A percentile compares a stretch with the other conserved stretches of the same genome.
phyloP scores from a whole-genome alignment of 1,139 yeast species.

The Torulaspora pretoriensis region DNA sequence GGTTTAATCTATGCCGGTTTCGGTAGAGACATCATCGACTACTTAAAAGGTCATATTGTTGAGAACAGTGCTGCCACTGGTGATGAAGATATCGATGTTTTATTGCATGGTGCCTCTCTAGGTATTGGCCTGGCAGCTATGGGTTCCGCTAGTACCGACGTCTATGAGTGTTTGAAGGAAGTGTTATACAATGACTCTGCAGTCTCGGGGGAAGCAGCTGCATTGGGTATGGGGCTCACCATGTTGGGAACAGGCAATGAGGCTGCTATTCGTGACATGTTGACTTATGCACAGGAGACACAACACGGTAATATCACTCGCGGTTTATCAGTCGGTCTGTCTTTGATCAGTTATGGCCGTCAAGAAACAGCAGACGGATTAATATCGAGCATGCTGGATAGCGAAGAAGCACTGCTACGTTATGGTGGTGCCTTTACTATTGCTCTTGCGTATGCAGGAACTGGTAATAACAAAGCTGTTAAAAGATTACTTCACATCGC shows the following conservation, averaged over 20 bases:
- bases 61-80: constrained; percentile 66
- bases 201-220: constrained; percentile 94
- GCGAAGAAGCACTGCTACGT: constrained; percentile 80
- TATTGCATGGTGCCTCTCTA: constrained; percentile 92
- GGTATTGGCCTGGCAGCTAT: constrained; percentile 97
- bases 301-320: constrained; percentile 94
- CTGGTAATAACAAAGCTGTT: constrained; percentile 85
- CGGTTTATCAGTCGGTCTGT: constrained; percentile 85
- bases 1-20: constrained; percentile 91
- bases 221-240: constrained; percentile 91
- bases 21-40: constrained; percentile 82
- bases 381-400: constrained; percentile 62
- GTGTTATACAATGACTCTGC: constrained; percentile 90
- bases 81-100: constrained; percentile 74
- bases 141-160: constrained; percentile 74
- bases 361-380: constrained; percentile 77
- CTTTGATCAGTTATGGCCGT: constrained; percentile 78
- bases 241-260: constrained; percentile 91
- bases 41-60: constrained; percentile 67
- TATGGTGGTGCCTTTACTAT: constrained; percentile 95
- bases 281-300: constrained; percentile 89
- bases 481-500: constrained; percentile 85
- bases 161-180: constrained; percentile 79
- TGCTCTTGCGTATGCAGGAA: constrained; percentile 95
- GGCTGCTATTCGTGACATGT: constrained; percentile 73